Evolutionary conservation across 225 moss, liverwort and hornwort species (phyloP).

Genomic region (Neckera pumila): DNA sequence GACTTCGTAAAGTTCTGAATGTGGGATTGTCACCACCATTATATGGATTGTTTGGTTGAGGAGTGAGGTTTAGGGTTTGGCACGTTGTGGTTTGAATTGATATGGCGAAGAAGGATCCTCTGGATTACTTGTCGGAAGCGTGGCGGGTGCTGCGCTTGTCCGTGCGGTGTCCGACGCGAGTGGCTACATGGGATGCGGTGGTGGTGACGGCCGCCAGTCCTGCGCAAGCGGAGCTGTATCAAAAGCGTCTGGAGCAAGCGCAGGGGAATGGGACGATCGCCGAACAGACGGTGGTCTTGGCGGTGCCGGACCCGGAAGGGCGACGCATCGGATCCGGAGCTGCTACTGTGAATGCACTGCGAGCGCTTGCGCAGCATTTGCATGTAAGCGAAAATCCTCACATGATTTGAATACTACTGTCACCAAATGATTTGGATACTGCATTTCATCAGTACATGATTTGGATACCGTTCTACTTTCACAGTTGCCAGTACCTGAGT

Average conservation of each 20-base stretch:
- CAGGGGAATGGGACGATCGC: conserved; percentile 40
- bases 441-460: too few species aligned
- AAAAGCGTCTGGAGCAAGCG: conserved; percentile 33
- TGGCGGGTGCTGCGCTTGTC: conserved; percentile 61
- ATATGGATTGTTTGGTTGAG: neutral
- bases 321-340: conserved; percentile 62
- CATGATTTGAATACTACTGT: neutral
- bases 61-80: neutral
- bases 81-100: neutral
- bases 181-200: conserved; percentile 58
- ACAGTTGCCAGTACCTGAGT: neutral
- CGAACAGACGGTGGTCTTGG: conserved; percentile 29
- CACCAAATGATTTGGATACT: neutral
- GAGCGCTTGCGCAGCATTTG: conserved; percentile 30
- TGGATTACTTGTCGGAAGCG: conserved; percentile 40
- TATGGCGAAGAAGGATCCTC: conserved; percentile 18
- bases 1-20: neutral
- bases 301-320: conserved; percentile 61
- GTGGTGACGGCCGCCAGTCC: conserved; percentile 61
- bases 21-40: neutral
- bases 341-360: conserved; percentile 50
- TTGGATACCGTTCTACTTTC: neutral
- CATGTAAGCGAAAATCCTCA: neutral
- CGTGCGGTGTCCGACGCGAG: conserved; percentile 38
- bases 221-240: conserved; percentile 51